phyloP scores from a whole-genome alignment of 306 rosid genomes.

The Neltuma alba region DNA sequence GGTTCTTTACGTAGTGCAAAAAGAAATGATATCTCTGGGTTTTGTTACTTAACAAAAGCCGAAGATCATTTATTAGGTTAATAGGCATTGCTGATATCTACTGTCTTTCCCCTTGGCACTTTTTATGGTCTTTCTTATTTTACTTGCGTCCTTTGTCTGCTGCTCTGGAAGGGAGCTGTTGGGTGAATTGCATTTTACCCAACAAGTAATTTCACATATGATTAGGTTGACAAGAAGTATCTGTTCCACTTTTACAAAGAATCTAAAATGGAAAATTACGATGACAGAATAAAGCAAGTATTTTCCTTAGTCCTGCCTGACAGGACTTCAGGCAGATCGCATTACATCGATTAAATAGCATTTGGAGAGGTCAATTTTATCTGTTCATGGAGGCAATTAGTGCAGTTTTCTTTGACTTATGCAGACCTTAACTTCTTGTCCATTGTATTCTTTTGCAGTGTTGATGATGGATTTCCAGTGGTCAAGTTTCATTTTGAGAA shows the following conservation, averaged over 20 bases:
- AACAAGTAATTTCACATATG: background rate
- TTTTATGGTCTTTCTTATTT: background rate
- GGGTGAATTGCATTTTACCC: background rate
- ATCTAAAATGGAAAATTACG: background rate
- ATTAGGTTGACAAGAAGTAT: slow-evolving; percentile 1
- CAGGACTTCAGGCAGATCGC: background rate
- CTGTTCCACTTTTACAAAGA: background rate
- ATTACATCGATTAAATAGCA: background rate
- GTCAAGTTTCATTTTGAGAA: slow-evolving; percentile 63
- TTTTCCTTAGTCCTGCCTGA: background rate
- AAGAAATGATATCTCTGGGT: background rate
- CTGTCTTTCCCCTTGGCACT: background rate
- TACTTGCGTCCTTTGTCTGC: background rate
- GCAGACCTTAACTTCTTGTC: slow-evolving; percentile 28
- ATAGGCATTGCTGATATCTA: background rate
- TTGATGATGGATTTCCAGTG: slow-evolving; percentile 71
- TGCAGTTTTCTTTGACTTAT: slow-evolving; percentile 17
- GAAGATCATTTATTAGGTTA: background rate
- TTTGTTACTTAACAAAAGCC: background rate
- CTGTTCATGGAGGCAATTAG: background rate
- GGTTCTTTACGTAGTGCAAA: background rate
- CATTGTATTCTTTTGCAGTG: slow-evolving; percentile 49
- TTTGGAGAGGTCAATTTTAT: background rate
- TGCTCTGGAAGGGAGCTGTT: background rate
- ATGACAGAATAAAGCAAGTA: background rate